Evolutionary conservation across 345 rosid species (phyloP).

Genomic region (Erucastrum elatum): DNA sequence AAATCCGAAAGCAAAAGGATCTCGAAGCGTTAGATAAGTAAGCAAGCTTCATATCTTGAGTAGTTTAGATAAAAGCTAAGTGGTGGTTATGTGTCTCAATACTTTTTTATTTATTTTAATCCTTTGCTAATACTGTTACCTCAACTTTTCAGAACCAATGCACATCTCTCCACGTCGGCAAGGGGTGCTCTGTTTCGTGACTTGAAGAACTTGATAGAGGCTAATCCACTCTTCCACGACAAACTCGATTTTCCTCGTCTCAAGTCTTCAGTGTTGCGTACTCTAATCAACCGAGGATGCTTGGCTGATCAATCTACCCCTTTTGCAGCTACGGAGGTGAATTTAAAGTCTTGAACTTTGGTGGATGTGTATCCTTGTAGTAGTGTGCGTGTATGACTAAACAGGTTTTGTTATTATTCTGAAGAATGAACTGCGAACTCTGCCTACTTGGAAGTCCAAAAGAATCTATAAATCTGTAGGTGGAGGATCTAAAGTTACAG

Average conservation of each 20-base stretch:
- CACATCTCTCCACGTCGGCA: conserved; percentile 76
- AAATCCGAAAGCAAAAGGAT: conserved; percentile 86
- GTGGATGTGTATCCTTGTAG: conserved; percentile 1
- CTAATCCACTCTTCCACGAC: conserved; percentile 73
- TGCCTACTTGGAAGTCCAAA: conserved; percentile 60
- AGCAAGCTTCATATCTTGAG: conserved; percentile 13
- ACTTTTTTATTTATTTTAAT: neutral
- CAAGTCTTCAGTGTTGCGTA: conserved; percentile 74
- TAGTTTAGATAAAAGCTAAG: neutral
- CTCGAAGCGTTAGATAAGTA: conserved; percentile 91
- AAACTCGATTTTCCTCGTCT: conserved; percentile 81
- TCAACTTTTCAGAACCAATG: conserved; percentile 62
- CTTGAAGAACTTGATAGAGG: conserved; percentile 49
- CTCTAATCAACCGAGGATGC: conserved; percentile 79
- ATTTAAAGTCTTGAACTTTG: conserved; percentile 26
- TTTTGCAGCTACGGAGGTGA: conserved; percentile 59
- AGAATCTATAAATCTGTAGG: conserved; percentile 52
- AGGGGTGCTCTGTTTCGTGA: conserved; percentile 78
- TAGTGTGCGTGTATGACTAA: conserved; percentile 2
- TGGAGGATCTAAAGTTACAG: conserved; percentile 64
- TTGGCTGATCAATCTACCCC: conserved; percentile 54
- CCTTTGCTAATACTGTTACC: conserved; percentile 56
- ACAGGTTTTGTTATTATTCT: conserved; percentile 32
- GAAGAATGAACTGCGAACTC: conserved; percentile 51
- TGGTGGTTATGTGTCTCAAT: neutral